Percentiles rank a stretch among this genome's conserved stretches.
Conservation (phyloP, 1,284 basidiomycete species). For the Athelia sp. region DNA sequence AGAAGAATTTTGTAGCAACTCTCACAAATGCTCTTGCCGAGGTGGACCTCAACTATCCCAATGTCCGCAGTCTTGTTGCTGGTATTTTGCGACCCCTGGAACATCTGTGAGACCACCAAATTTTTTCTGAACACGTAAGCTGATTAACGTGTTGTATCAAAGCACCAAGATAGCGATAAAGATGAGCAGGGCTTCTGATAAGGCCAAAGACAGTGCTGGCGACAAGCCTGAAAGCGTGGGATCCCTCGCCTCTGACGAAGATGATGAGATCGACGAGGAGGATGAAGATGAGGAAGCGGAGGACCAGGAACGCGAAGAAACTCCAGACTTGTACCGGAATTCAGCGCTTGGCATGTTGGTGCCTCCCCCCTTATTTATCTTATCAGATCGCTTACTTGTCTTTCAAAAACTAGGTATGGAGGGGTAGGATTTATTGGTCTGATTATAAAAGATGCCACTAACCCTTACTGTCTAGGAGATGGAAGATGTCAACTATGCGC, state of each 20-base stretch:
- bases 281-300: constrained; percentile 47
- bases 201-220: constrained; percentile 54
- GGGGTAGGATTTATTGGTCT: constrained; percentile 51
- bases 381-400: no score
- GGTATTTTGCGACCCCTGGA: constrained; percentile 89
- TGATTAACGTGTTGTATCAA: constrained; percentile 8
- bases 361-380: no score
- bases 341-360: constrained; percentile 87
- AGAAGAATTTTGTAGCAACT: constrained; percentile 93
- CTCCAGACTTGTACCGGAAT: constrained; percentile 93
- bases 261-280: constrained; percentile 42
- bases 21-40: constrained; percentile 89
- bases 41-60: constrained; percentile 94
- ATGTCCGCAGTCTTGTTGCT: constrained; percentile 81
- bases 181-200: constrained; percentile 83
- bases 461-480: constrained; percentile 56
- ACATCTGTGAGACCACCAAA: constrained; percentile 59
- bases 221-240: constrained; percentile 52
- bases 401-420: constrained; percentile 64
- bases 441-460: neutral
- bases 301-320: constrained; percentile 63
- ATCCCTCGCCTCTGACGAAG: constrained; percentile 56
- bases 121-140: constrained; percentile 1
- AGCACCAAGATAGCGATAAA: constrained; percentile 96
- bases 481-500: constrained; percentile 67